These are phyloP conservation scores for Casaregolazyma suthepensis DNA, from an alignment of 1,139 yeast genomes.

Conservation along the genomic window DNA sequence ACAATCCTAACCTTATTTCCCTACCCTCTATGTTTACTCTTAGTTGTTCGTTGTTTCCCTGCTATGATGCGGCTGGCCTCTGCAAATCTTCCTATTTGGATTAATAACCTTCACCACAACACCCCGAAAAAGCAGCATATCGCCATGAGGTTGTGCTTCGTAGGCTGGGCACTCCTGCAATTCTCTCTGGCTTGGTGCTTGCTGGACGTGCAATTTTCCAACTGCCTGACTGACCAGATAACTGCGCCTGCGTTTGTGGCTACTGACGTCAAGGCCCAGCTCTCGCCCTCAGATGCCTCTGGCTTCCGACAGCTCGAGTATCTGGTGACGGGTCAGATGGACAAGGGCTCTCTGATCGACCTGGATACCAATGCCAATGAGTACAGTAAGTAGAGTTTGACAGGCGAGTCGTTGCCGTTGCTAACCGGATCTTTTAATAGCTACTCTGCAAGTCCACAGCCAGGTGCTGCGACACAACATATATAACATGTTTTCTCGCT, in stretches of 20 bases:
- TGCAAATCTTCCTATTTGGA: neutral
- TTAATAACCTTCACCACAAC: neutral
- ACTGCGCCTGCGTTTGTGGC: constrained; percentile 4
- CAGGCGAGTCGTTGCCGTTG: neutral
- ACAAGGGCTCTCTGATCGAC: constrained; percentile 1
- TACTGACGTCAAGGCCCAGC: neutral
- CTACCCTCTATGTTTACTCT: neutral
- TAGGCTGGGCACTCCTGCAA: neutral
- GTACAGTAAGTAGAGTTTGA: constrained; percentile 7
- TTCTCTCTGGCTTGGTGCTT: neutral
- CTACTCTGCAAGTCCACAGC: constrained; percentile 25
- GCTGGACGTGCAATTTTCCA: neutral
- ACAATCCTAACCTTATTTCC: neutral
- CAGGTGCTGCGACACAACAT: constrained; percentile 20
- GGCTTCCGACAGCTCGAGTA: neutral
- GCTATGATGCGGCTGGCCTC: neutral
- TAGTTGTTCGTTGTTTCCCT: neutral
- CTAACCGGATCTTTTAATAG: constrained; percentile 6
- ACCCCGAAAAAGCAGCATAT: neutral
- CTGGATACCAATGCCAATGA: constrained; percentile 12
- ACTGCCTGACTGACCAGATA: constrained; percentile 1
- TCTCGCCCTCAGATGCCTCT: neutral
- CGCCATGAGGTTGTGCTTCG: neutral
- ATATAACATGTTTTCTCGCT: constrained; percentile 22
- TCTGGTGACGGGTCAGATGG: neutral